Evolutionary conservation across 1,284 basidiomycete genomes (phyloP), one percentile per base, ranked within the genome.

Genomic region (Moesziomyces sp.): DNA sequence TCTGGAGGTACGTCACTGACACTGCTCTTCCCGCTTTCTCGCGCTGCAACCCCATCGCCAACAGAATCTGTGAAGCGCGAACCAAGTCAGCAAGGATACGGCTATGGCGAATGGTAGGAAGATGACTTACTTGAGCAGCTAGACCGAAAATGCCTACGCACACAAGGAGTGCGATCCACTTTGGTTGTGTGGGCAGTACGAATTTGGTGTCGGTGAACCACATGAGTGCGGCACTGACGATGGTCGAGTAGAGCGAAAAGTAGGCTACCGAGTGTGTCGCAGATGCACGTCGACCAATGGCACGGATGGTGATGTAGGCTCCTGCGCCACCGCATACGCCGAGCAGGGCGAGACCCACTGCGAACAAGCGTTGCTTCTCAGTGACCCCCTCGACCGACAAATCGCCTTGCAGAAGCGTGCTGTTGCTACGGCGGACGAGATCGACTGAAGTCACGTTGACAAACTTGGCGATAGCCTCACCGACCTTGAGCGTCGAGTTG

Each of bases 241-340:
- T 82, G 3, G 90, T 87, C 64, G 89, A 90, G 76, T 89, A 87
- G 26, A 87, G 84, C 0, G 91, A 89, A 78, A 92, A 93, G 60
- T 88, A 90, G 3, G 87, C 86, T 68, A 92, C 87, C n/a, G 88
- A 87, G 79, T 93, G 92, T 57, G 93, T 84, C 0, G 91, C 87
- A 74, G 91, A 90, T 5, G 91, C 91, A 0, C 89, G 87, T 66
- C 88, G 89, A 2, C 92, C 92, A 30, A 93, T 90, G 8, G 88
- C 89, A 5, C 91, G 88, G 40, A 93, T 88, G 0, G 88, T 86
- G 0, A 88, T 89, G 78, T 90, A 91, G 30, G 90, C 89, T 10
- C 87, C 87, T 5, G 90, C 89, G 0, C 87, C 85, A 19, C 90
- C 90, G 3, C 89, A 58, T 0, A 91, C 89, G 21, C 90, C 90